phyloP scores from a whole-genome alignment of 139 green algal species.

The Pycnococcus provasolii region DNA sequence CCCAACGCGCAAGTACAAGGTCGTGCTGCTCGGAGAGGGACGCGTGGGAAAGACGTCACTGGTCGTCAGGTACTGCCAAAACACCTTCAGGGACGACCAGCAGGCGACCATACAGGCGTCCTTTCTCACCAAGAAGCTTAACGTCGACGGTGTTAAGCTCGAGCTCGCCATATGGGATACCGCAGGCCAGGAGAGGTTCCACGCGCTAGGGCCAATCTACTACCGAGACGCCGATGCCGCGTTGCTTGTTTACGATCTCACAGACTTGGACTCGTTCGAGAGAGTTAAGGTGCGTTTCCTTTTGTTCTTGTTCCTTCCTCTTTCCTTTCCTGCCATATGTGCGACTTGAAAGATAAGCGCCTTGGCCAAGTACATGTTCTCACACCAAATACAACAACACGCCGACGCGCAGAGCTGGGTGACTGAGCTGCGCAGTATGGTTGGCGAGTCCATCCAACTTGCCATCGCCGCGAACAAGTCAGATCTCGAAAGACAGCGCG shows the following conservation, averaged over 20 bases:
- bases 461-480: slow-evolving; percentile 31
- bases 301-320: no score
- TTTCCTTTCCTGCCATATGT: no score
- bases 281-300: slow-evolving; percentile 15
- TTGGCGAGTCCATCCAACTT: slow-evolving; percentile 14
- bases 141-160: background rate
- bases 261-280: slow-evolving; percentile 31
- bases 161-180: slow-evolving; percentile 31
- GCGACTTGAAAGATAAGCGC: no score
- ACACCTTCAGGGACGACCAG: slow-evolving; percentile 22
- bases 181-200: slow-evolving; percentile 34
- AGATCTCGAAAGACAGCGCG: slow-evolving; percentile 20
- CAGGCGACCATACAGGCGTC: slow-evolving; percentile 25
- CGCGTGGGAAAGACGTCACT: slow-evolving; percentile 34
- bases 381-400: no score
- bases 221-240: slow-evolving; percentile 35
- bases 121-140: slow-evolving; percentile 24
- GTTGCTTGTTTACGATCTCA: slow-evolving; percentile 35
- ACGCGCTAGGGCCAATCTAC: slow-evolving; percentile 37
- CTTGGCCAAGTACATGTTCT: no score
- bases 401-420: slow-evolving; percentile 18
- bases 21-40: slow-evolving; percentile 16
- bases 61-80: slow-evolving; percentile 18
- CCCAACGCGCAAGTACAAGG: no score
- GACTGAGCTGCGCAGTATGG: slow-evolving; percentile 32